Base-by-base conservation (phyloP, 805 yeast species). In the Cyberlindnera maritima region DNA sequence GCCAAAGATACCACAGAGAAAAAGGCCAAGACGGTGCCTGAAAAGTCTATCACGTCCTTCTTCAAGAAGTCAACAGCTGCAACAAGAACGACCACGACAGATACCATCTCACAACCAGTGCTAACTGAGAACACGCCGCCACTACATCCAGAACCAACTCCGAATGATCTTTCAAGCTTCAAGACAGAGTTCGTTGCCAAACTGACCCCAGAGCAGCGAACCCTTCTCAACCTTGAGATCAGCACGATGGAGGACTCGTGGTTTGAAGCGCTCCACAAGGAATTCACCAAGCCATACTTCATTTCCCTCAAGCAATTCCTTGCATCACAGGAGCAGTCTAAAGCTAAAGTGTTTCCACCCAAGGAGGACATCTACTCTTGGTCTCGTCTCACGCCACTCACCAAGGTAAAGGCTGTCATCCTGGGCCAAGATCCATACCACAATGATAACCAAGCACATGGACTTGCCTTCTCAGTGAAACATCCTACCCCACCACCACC, bases 381-480 rank as follows among this genome's bases (percentile, higher is more conserved):
- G 97, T 83, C 95, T 2, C 77, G 89, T 28, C 72, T 83, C 15
- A 89, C 98, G 0, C 96, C 96, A 0, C 69, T 92, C 18, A 70
- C 79, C 4, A 64, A 76, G 3, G 86, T 90, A 17, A 83, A 81
- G 59, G 94, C 92, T 23, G 76, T 94, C 1, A 77, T 94, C 12
- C 70, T 94, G 38, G 99, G 99, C 1, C 99, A 94, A 64, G 99
- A 94, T 63, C 99, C 99, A 0, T 94, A 94, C 63, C 99, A 94
- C 65, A 89, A 90, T 63, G 66, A 67, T 57, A 86, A 87, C 62
- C 99, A 94, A 65, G 99, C 99, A 0, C 99, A 94, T 61, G 99
- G 99, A 0, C 69, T 94, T 25, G 98, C 99, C 3, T 94, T 94
- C 57, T 86, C 95, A 18, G 98, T 94, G 1, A 75, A 80, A 46